Evolutionary conservation across 768 basidiomycete species (phyloP).

Genomic region (Nidularia sp.): DNA sequence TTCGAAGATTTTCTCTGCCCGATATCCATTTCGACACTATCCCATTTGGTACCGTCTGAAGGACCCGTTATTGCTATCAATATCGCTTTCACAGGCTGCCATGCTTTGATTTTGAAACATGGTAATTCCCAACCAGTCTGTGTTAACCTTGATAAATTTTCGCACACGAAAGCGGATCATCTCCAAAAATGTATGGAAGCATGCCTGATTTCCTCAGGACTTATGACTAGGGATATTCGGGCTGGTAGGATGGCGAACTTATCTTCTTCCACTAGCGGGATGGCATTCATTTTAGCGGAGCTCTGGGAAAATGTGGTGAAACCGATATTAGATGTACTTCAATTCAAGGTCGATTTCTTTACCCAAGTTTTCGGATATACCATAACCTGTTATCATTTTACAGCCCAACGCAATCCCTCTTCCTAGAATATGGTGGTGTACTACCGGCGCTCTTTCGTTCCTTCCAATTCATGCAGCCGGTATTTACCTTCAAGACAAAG

Average conservation of each 20-base stretch:
- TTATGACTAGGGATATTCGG: not conserved
- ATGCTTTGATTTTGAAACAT: not conserved
- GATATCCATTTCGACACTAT: constrained; percentile 4
- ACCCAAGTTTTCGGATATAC: not conserved
- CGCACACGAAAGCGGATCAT: not conserved
- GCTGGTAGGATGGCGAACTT: not conserved
- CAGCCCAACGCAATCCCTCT: constrained; percentile 7
- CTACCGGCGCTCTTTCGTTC: constrained; percentile 7
- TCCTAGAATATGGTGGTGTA: constrained; percentile 14
- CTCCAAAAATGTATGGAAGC: not conserved
- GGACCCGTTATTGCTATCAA: constrained; percentile 11
- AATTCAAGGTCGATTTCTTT: constrained; percentile 1
- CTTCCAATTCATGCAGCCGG: constrained; percentile 14
- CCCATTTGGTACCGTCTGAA: constrained; percentile 2
- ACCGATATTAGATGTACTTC: constrained; percentile 2
- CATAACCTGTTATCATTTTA: not conserved
- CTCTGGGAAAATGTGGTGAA: constrained; percentile 2
- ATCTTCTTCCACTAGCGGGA: not conserved
- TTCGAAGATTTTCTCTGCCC: constrained; percentile 16
- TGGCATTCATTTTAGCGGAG: constrained; percentile 1
- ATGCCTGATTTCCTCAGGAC: not conserved
- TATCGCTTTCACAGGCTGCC: not conserved
- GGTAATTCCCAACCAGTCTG: not conserved
- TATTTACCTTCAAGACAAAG: constrained; percentile 5
- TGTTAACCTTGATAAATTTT: not conserved